phyloP scores from a whole-genome alignment of 495 filamentous ascomycete species.

The Astrothelium subdiscretum region DNA sequence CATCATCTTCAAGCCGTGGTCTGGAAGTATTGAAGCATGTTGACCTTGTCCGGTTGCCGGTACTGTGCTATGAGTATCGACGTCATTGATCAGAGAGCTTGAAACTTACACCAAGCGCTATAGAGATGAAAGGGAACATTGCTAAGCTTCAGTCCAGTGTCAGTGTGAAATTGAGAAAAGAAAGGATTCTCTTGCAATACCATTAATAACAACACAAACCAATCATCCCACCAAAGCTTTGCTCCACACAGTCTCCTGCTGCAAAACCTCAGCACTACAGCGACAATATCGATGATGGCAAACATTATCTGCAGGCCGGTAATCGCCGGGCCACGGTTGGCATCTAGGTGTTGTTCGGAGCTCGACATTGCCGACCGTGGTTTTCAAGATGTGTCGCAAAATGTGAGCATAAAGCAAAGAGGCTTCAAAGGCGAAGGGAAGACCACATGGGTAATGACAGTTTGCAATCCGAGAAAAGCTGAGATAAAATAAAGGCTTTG shows the following conservation, averaged over 20 bases:
- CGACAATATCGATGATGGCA: background rate
- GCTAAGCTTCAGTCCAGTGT: background rate
- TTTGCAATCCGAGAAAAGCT: no score
- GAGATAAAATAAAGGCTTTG: no score
- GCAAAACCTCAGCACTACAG: background rate
- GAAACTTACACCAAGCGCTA: background rate
- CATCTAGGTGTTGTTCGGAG: no score
- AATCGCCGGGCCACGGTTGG: no score
- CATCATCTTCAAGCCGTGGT: background rate
- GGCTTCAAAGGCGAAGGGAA: no score
- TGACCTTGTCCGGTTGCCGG: background rate
- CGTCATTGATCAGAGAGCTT: background rate
- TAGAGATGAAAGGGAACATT: background rate
- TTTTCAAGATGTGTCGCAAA: no score
- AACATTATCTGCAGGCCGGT: no score
- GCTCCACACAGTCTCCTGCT: background rate
- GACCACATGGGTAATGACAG: no score
- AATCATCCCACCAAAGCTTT: background rate
- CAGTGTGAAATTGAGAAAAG: background rate
- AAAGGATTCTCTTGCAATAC: background rate
- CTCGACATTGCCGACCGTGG: no score
- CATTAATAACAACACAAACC: background rate
- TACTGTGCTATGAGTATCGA: background rate
- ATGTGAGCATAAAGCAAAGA: no score
- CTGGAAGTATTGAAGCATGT: background rate